Evolutionary conservation across 1,284 basidiomycete species (phyloP).

Genomic region (Puccinia horiana): DNA sequence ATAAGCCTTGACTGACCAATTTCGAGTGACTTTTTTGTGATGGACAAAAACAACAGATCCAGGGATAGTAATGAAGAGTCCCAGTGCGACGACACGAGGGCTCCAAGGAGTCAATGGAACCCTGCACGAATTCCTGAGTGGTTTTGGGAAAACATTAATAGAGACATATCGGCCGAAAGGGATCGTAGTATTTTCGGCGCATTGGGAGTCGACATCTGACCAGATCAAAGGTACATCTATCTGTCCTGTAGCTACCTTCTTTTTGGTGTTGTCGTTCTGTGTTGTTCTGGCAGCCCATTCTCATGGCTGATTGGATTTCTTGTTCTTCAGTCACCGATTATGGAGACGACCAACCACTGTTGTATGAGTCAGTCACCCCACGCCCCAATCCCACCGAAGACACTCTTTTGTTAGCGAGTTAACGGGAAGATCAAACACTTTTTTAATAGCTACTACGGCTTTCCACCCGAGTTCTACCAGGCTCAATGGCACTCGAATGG

Average conservation of each 20-base stretch:
- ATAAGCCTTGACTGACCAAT: too few species aligned
- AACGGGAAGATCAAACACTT: neutral
- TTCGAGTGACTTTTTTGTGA: too few species aligned
- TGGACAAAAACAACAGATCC: too few species aligned
- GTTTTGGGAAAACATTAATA: constrained; percentile 69
- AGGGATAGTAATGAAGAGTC: constrained; percentile 7
- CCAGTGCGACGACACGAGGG: neutral
- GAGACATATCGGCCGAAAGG: constrained; percentile 72
- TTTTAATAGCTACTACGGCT: constrained; percentile 36
- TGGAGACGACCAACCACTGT: constrained; percentile 38
- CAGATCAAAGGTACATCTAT: neutral
- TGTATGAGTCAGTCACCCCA: constrained; percentile 32
- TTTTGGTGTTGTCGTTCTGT: neutral
- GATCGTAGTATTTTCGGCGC: constrained; percentile 75
- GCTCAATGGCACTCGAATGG: constrained; percentile 45
- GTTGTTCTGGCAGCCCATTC: neutral
- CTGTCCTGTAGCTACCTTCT: neutral
- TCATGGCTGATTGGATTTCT: neutral
- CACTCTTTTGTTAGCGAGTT: neutral
- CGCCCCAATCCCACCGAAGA: too few species aligned
- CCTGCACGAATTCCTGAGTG: constrained; percentile 67
- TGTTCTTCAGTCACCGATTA: constrained; percentile 43
- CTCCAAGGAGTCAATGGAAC: constrained; percentile 64
- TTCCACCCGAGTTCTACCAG: constrained; percentile 36
- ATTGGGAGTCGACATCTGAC: constrained; percentile 68